Evolutionary conservation across 768 basidiomycete genomes (phyloP).

Genomic region (Sarcomyxa edulis): DNA sequence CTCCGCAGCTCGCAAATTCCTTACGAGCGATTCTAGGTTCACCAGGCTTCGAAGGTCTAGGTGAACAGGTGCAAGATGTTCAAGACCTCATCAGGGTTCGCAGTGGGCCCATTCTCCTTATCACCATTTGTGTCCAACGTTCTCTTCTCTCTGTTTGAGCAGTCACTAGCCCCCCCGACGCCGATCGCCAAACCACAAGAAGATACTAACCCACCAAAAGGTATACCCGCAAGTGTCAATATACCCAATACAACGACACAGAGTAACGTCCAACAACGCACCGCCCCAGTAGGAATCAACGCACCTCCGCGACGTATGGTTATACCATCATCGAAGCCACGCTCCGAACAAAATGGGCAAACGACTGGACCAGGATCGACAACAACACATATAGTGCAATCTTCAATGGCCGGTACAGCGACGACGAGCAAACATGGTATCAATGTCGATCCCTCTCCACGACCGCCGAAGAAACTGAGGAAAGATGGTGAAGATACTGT

Average conservation of each 20-base stretch:
- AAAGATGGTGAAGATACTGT: slow-evolving; percentile 11
- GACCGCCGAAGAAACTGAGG: slow-evolving; percentile 30
- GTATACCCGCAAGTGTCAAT: too few relatives aligned
- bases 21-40: slow-evolving; percentile 24
- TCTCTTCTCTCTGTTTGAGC: slow-evolving; percentile 35
- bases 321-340: too few relatives aligned
- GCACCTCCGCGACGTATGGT: not conserved
- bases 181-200: slow-evolving; percentile 9
- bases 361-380: too few relatives aligned
- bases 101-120: slow-evolving; percentile 36
- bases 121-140: slow-evolving; percentile 31
- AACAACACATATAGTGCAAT: not conserved
- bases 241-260: too few relatives aligned
- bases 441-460: slow-evolving; percentile 22
- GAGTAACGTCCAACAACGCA: not conserved
- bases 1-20: slow-evolving; percentile 30
- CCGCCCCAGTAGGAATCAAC: not conserved
- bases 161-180: slow-evolving; percentile 29
- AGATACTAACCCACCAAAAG: too few relatives aligned
- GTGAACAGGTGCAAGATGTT: slow-evolving; percentile 24
- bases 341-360: too few relatives aligned
- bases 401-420: not conserved
- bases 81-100: slow-evolving; percentile 52
- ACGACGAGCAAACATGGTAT: slow-evolving; percentile 3
- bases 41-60: slow-evolving; percentile 11